phyloP scores from a whole-genome alignment of 345 rosid genomes.

The Limnanthes douglasii region DNA sequence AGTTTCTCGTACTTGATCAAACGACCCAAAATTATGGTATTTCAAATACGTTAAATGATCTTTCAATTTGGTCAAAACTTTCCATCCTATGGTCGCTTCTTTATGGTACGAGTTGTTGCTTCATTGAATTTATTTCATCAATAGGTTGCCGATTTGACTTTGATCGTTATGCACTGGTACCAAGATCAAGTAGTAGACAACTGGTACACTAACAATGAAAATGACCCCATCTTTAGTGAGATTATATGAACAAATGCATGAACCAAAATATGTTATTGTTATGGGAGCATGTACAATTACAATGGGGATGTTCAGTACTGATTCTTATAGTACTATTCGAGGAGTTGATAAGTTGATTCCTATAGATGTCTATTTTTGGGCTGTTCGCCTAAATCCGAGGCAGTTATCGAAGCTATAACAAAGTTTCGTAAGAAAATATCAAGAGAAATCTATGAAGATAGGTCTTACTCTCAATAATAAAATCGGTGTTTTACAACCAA shows the following conservation, averaged over 20 bases:
- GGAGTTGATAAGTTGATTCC: no score
- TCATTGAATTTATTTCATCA: background rate
- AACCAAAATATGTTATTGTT: no score
- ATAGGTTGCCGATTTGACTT: background rate
- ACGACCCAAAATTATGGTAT: constrained; percentile 3
- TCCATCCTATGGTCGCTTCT: background rate
- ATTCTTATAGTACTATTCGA: no score
- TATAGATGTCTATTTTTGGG: no score
- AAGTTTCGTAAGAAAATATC: constrained; percentile 3
- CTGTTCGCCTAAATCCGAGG: constrained; percentile 1
- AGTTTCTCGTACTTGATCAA: constrained; percentile 5
- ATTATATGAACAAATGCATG: no score
- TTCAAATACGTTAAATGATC: constrained; percentile 1
- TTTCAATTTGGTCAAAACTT: constrained; percentile 1
- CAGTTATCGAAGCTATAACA: constrained; percentile 1
- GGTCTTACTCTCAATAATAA: no score
- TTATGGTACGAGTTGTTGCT: constrained; percentile 2
- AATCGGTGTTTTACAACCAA: no score
- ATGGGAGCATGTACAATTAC: no score
- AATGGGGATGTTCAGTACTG: no score
- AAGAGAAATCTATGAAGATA: no score
- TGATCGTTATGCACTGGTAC: no score
- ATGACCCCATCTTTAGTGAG: no score
- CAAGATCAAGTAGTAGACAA: background rate
- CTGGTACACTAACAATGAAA: background rate